Evolutionary conservation across 225 moss, liverwort and hornwort species (phyloP), one percentile per base, ranked within the genome.

Genomic region (Polytrichum commune): DNA sequence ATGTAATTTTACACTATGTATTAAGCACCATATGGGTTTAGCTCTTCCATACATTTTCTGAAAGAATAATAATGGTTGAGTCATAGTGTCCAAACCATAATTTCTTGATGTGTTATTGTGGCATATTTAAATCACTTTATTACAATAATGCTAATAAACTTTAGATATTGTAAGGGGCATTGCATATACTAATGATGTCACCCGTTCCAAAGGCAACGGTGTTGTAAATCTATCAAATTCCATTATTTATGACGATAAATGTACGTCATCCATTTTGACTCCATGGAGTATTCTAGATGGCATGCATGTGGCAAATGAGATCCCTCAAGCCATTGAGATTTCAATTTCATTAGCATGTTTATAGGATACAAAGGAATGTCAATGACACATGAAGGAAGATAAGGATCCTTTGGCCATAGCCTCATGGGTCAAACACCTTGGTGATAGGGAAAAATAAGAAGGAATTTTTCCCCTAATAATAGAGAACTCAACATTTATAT

Each of bases 221-320:
- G 83, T 69, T 24, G 65, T 30, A 71, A 85, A 79, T 32, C 89
- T 71, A 23, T 79, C 95, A 7, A 7, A 80, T 67, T 76, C 84
- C 5, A 5, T 29, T 29, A 5, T 29, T 29, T 5, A 0, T 57
- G 91, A 77, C 66, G 90, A 78, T 66, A 82, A 69, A 71, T 88
- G 77, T 26, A 54, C 76, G 24, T 67, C 74, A 27, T 81, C 77
- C 19, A 80, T 88, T 19, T 66, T 89, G 55, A 82, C 85, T n/a
- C 77, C 90, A 32, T 78, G 85, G 77, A 90, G 92, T 9, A 75
- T 88, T 68, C 76, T 94, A 71, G 69, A 87, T 23, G 83, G 87
- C 35, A 83, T 88, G 89, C 85, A 89, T 72, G 83, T 90, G 5
- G 62, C 87, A 22, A 72, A 78, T n/a, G 86, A 83, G 27, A 5